Evolutionary conservation across 2,329 filamentous ascomycete species (phyloP).

Genomic region (Botrytis paeoniae): DNA sequence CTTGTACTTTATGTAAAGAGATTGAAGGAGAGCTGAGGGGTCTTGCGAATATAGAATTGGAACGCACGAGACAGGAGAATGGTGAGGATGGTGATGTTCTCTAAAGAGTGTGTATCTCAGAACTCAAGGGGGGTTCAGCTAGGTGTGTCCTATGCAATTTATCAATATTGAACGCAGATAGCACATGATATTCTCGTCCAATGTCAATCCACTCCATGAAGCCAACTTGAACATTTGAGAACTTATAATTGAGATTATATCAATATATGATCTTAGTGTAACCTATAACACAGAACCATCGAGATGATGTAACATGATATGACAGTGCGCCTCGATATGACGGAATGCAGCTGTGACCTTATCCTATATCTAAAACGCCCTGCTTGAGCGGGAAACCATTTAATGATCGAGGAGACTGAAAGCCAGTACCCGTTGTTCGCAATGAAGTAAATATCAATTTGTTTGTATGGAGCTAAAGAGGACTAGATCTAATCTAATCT

Average conservation of each 20-base stretch:
- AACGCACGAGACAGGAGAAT: not conserved
- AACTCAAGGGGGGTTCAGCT: not conserved
- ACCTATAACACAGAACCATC: not conserved
- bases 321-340: not conserved
- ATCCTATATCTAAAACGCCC: not conserved
- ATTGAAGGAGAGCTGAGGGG: constrained; percentile 22
- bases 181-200: not conserved
- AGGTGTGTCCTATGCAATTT: not conserved
- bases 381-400: not conserved
- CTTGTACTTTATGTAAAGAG: constrained; percentile 19
- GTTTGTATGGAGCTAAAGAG: not conserved
- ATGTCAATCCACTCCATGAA: not conserved
- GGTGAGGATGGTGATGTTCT: not conserved
- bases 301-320: not conserved
- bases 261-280: not conserved
- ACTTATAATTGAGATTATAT: not conserved
- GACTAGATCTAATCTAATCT: constrained; percentile 1
- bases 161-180: not conserved
- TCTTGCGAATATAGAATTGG: constrained; percentile 3
- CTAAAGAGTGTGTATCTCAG: not conserved
- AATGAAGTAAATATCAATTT: not conserved
- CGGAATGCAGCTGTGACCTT: not conserved
- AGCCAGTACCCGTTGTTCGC: not conserved
- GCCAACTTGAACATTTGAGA: not conserved
- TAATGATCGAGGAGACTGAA: too few species aligned